Evolutionary conservation across 208 protist species (phyloP), one percentile per base, ranked within the genome.

Genomic region (Acanthamoeba lugdunensis): DNA sequence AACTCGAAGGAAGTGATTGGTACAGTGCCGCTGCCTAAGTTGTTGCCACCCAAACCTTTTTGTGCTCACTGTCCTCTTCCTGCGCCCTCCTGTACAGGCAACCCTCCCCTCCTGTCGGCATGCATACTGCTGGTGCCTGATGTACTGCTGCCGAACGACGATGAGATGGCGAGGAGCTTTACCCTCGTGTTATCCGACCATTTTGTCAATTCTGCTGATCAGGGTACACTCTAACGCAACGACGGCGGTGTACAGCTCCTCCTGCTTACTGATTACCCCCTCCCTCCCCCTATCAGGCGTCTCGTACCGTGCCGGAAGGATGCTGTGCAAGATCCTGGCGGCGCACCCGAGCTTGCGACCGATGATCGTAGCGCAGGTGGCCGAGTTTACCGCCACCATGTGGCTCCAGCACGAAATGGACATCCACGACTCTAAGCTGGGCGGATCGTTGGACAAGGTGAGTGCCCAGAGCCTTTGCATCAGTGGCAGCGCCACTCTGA

Each of bases 181-280:
- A 52, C 69, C 23, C 61, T 69, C 5, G 89, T 58, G 3, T 18
- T 93, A 8, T 75, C 67, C 1, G 89, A 93, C 14, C 89, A 93
- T 18, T 93, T 82, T n/a, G 71, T 93, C 37, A 93, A 93, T 23
- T 93, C 89, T 33, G 28, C 89, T 82, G 67, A 93, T 82, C 89
- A 37, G 63, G 89, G 89, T 71, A 71, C 50, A 11, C 23, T 16
- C 28, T 85, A 33, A 4, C 23, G 0, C 45, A 21, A 71, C 21
- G 16, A 11, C 3, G 2, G 16, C 45, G 30, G 6, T 69, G 45
- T 37, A 4, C n/a, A 4, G 13, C 18, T 37, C 9, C 5, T 28
- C 25, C 21, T 50, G 21, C 58, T 50, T 71, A 21, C 5, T 71
- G 14, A 23, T 90, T 11, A 37, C 52, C 33, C 6, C 18, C 50